Conservation (phyloP, 352 stramenopile genomes). For the Globisporangium nagaii region DNA sequence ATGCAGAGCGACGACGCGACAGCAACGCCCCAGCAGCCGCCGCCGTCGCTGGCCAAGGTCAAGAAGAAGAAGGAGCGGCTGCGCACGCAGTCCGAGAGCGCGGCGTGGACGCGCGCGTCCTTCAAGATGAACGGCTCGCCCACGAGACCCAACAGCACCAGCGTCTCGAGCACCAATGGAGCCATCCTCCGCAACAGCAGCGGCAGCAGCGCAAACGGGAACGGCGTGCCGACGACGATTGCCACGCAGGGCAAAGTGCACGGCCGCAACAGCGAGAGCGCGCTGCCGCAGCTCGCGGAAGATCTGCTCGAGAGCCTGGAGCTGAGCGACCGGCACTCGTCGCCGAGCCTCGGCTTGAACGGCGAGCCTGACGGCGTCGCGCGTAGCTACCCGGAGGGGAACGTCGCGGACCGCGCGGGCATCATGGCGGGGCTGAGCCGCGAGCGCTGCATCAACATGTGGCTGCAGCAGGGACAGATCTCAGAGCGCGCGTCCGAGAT, state of each 20-base stretch:
- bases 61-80: constrained; percentile 55
- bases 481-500: constrained; percentile 80
- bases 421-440: constrained; percentile 21
- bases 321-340: constrained; percentile 20
- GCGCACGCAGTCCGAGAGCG: constrained; percentile 75
- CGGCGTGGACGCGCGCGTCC: constrained; percentile 64
- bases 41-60: constrained; percentile 4
- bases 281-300: constrained; percentile 33
- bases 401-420: background rate
- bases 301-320: constrained; percentile 50
- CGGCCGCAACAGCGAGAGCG: constrained; percentile 49
- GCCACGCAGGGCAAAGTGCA: too few species aligned
- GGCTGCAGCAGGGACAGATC: constrained; percentile 73
- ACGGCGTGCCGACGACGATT: background rate
- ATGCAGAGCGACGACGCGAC: background rate
- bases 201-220: background rate
- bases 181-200: background rate
- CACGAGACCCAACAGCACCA: constrained; percentile 15
- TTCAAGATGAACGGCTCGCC: constrained; percentile 48
- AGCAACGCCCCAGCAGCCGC: background rate
- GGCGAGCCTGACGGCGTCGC: constrained; percentile 10
- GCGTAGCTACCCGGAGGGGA: constrained; percentile 10
- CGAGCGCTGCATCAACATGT: constrained; percentile 77
- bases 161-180: background rate
- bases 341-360: constrained; percentile 5